Percentiles rank a stretch among this genome's conserved stretches.
phyloP scores from a whole-genome alignment of 345 rosid genomes.

The Tarenaya hassleriana region DNA sequence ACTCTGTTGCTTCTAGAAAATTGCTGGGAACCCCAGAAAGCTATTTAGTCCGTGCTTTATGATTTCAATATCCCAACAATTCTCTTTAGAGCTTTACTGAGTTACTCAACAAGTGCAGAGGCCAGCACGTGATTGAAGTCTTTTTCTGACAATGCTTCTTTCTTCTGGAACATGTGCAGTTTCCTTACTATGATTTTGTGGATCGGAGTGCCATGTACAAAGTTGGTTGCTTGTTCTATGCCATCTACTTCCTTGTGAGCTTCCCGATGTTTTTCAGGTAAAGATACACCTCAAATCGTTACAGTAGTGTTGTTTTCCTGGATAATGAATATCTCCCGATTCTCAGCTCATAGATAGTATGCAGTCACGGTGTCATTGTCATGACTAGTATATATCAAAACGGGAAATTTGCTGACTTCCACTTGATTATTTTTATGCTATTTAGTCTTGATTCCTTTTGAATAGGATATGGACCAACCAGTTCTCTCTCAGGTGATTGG shows the following conservation, averaged over 20 bases:
- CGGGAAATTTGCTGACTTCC: background rate
- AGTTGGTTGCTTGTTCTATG: slow-evolving; percentile 94
- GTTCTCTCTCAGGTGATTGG: too few relatives aligned
- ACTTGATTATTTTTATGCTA: background rate
- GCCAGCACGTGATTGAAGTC: background rate
- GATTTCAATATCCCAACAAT: background rate
- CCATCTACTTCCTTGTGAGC: slow-evolving; percentile 92
- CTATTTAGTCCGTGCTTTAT: background rate
- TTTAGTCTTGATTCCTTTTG: background rate
- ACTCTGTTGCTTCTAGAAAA: slow-evolving; percentile 9
- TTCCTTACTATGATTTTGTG: slow-evolving; percentile 90
- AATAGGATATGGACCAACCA: too few relatives aligned
- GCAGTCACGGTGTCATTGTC: background rate
- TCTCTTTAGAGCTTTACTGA: slow-evolving; percentile 1
- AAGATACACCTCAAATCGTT: slow-evolving; percentile 20
- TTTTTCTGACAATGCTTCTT: background rate
- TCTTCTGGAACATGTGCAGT: slow-evolving; percentile 44
- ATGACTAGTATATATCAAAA: slow-evolving; percentile 6
- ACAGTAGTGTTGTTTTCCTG: background rate
- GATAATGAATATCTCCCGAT: background rate
- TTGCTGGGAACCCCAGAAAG: background rate
- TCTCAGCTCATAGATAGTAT: background rate
- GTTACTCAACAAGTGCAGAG: background rate
- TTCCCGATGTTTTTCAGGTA: slow-evolving; percentile 99
- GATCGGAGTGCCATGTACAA: slow-evolving; percentile 93